Evolutionary conservation across 2,329 filamentous ascomycete genomes (phyloP), one percentile per base, ranked within the genome.

Genomic region (Ceratocystis cubensis): DNA sequence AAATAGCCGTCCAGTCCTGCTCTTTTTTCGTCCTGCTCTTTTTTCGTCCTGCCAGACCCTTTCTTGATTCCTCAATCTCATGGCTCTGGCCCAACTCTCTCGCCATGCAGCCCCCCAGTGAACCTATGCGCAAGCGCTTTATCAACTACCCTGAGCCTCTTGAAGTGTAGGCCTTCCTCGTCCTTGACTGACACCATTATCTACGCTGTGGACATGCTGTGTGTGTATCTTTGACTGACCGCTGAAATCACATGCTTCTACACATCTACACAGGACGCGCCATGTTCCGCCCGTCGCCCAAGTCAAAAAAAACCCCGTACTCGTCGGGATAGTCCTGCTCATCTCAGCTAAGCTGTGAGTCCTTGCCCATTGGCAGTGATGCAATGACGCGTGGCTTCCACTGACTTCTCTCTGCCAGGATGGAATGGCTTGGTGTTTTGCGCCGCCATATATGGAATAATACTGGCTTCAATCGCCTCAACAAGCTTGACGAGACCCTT

Each of bases 391-490:
- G 22, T 30, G 22, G 13, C 28, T 6, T 17, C 56, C 33, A 8
- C 56, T 48, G 33, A 33, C 44, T 8, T 22, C 10, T n/a, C 44
- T 48, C 20, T 57, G 28, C 46, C 69, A 84, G 81, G 10, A 78
- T 88, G 70, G 79, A 84, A 57, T 80, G 78, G 63, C 72, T 86
- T 17, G 76, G 78, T 22, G 78, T 82, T 61, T 68, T 87, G 7
- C 81, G 84, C 62, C 78, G 77, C 67, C 72, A 79, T 64, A 78
- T 87, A 70, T 89, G 84, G 84, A 75, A 75, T 48, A 86, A 86
- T 73, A 84, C 85, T 22, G 85, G 85, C 48, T 88, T 90, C 71
- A 76, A 75, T 61, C 75, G 76, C 3, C 76, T 89, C 50, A 82
- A 82, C 61, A 76, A 80, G 45, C 79, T 84, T 66, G 76, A 77